Percentiles rank a stretch among this genome's conserved stretches.
phyloP scores from a whole-genome alignment of 257 asterid genomes.

The Solanum lycopersicoides region DNA sequence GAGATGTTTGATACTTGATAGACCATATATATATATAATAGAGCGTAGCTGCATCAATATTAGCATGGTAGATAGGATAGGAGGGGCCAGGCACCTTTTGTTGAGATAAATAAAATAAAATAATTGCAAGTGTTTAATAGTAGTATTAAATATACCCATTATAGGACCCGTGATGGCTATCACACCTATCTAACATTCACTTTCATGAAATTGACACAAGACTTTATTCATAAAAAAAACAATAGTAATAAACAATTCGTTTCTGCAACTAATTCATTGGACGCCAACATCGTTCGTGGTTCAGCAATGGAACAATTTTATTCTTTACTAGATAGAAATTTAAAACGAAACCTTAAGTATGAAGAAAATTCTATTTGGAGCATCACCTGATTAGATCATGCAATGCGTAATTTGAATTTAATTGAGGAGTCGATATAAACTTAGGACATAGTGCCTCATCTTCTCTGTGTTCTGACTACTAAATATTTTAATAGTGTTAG shows the following conservation, averaged over 20 bases:
- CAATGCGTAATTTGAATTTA: too few relatives aligned
- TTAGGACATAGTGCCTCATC: background rate
- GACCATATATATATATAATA: background rate
- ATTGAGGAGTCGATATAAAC: too few relatives aligned
- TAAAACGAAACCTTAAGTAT: too few relatives aligned
- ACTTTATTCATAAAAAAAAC: background rate
- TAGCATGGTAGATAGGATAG: background rate
- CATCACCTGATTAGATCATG: background rate
- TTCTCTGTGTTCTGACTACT: background rate
- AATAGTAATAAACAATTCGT: background rate
- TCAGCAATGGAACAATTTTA: too few relatives aligned
- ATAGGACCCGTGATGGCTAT: background rate
- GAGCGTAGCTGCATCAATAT: background rate
- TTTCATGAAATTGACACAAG: background rate
- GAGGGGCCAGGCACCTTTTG: background rate
- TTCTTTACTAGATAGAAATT: accelerated
- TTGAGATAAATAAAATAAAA: background rate
- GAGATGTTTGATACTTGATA: background rate
- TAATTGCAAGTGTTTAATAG: background rate
- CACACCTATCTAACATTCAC: background rate
- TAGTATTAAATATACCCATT: background rate
- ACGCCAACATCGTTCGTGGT: background rate
- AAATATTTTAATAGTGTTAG: background rate
- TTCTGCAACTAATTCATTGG: background rate
- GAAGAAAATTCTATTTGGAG: too few relatives aligned